Base-by-base conservation (phyloP, 169 alveolate genomes). In the Cryptosporidium muris region DNA sequence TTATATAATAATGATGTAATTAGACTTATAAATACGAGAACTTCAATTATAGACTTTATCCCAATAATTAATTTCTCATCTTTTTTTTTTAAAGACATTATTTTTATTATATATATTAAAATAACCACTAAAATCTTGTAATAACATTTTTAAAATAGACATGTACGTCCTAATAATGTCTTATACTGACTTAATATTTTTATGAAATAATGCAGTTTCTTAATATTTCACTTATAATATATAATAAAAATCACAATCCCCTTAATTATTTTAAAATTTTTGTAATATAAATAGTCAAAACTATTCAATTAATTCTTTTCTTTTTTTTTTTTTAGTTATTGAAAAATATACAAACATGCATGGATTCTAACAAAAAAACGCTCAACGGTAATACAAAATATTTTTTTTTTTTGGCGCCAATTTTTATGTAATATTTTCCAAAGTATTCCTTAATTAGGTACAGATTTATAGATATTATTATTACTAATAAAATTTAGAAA, bases 51-150 rank as follows among this genome's bases (percentile, higher is more conserved):
- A 43, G 60, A 58, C 37, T 74, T 74, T 47, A 74, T 74, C 25
- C 49, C 54, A 14, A 74, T 74, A 36, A 74, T 63, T 45, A 74
- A 51, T 58, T 58, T 51, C 47, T 74, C 85, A 9, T 74, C 85
- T 16, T 49, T 42, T 7, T 62, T 74, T 43, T 63, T 74, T 7
- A 42, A 36, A 36, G 58, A 48, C 85, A 74, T 74, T 25, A 67
- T 67, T 37, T 37, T 25, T 16, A 25, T 5, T 53, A 53, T 2
- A 37, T 53, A 16, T 2, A 25, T 53, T 9, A 5, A 53, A 53
- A 53, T 5, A 53, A 53, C 63, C 14, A 53, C 25, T 25, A 25
- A 25, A 25, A 25, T 0, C 25, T 25, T 25, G 9, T 53, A 53
- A 53, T 53, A 53, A 53, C 63, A 16, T 8, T 5, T 16, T 53